Base-by-base conservation (phyloP, 495 filamentous ascomycete species). In the Elaphomyces granulatus region DNA sequence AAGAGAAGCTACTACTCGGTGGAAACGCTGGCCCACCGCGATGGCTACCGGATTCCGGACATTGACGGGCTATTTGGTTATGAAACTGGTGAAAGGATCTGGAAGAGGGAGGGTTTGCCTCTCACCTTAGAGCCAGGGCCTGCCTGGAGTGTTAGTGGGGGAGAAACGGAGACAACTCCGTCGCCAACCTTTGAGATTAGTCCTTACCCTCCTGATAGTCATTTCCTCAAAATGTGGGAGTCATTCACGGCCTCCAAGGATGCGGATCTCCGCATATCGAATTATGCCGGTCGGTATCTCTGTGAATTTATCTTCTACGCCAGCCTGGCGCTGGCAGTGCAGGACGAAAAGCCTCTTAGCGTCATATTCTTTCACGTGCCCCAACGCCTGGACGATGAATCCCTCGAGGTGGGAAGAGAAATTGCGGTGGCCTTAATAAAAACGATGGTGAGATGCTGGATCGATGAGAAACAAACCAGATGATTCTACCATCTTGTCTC, bases 281-380 rank as follows among this genome's bases (percentile, higher is more conserved):
- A 78, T 32, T 80, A 92, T 50, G 80, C 85, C 0, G 85, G 86
- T 0, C 77, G 73, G 33, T 94, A 80, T 51, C 63, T 88, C 12
- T 94, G 86, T 54, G 86, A 88, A 48, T 94, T 87, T 52, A 87
- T 81, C 36, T 90, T 83, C 57, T 92, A 77, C 60, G 78, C 78
- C 4, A 82, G 74, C 45, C 49, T 94, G 53, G 69, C 77, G 15
- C 54, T 60, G 42, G 59, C 75, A 15, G 55, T 61, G 36, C 68
- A 64, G 55, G 59, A 61, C 3, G 63, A 64, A 15, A 52, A 63
- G 28, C 60, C 66, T 36, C 64, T 64, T 32, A 76, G 72, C 38
- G 76, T 86, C 12, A 53, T 80, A 19, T 94, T 94, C 52, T 58
- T 88, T 40, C 86, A 94, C 52, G 81, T 92, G 1, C 86, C 86